Percentiles rank a stretch among this genome's conserved stretches.
phyloP scores from a whole-genome alignment of 805 yeast genomes.

The Saccharomyces jurei region DNA sequence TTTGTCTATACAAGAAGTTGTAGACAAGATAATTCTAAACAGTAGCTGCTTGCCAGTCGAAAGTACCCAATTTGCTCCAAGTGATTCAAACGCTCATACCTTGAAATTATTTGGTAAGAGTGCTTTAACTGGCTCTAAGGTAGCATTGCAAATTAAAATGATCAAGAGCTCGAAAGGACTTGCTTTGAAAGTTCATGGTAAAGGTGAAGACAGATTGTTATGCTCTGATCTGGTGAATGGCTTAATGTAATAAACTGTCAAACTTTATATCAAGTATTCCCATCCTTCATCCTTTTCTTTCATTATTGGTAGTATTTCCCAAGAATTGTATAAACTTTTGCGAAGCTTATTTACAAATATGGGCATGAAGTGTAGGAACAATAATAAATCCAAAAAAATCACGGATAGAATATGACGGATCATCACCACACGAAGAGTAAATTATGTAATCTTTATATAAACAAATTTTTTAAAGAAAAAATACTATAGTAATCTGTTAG shows the following conservation, averaged over 20 bases:
- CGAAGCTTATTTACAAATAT: background rate
- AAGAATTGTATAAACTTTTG: background rate
- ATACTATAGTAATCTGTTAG: background rate
- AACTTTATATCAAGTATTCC: background rate
- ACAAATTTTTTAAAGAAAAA: background rate
- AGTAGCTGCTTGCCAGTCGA: slow-evolving; percentile 69
- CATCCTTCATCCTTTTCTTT: background rate
- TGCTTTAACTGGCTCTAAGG: slow-evolving; percentile 28
- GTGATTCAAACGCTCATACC: slow-evolving; percentile 50
- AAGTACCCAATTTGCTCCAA: slow-evolving; percentile 55
- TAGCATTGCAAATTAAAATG: slow-evolving; percentile 48
- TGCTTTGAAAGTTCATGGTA: slow-evolving; percentile 52
- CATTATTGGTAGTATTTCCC: background rate
- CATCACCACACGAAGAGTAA: background rate
- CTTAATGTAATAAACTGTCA: slow-evolving; percentile 14
- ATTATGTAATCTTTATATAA: background rate
- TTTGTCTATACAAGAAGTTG: slow-evolving; percentile 46
- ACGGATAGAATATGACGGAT: background rate
- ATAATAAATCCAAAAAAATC: background rate
- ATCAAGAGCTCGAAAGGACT: slow-evolving; percentile 42
- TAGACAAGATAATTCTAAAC: slow-evolving; percentile 41
- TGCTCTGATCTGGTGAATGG: slow-evolving; percentile 25
- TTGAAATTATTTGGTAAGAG: slow-evolving; percentile 81
- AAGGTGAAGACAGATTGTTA: slow-evolving; percentile 39
- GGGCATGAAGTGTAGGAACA: background rate